These are phyloP conservation scores for Gryganskiella cystojenkinii DNA, from an alignment of 192 early-diverging fungal genomes.

Conservation along the genomic window DNA sequence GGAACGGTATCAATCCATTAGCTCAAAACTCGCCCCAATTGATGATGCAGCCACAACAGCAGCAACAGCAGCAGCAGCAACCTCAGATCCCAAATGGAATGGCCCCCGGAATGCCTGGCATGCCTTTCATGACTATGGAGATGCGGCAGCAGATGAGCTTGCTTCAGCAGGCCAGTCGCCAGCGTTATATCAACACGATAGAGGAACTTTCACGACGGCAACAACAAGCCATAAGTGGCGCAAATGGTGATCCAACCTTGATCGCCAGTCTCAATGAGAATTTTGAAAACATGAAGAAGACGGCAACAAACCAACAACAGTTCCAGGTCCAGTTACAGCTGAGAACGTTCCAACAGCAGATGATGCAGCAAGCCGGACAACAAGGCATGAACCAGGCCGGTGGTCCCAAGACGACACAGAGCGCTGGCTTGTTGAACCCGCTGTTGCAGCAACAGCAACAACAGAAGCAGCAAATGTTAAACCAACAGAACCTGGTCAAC, in stretches of 20 bases:
- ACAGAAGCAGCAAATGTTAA: conserved; percentile 30
- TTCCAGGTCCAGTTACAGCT: conserved; percentile 26
- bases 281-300: conserved; percentile 47
- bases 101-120: neutral
- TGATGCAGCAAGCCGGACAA: conserved; percentile 26
- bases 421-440: conserved; percentile 18
- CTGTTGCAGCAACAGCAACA: conserved; percentile 47
- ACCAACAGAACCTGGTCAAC: conserved; percentile 18
- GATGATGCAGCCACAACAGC: neutral
- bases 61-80: conserved; percentile 1
- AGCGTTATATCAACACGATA: conserved; percentile 33
- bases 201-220: conserved; percentile 43
- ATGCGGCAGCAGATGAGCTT: conserved; percentile 45
- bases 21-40: neutral
- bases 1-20: neutral
- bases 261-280: conserved; percentile 38
- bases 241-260: conserved; percentile 27
- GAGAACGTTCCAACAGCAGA: conserved; percentile 24
- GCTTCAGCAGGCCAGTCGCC: conserved; percentile 31
- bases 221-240: conserved; percentile 35
- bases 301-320: conserved; percentile 28
- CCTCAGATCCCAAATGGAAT: neutral
- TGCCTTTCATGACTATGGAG: conserved; percentile 25
- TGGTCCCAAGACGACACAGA: conserved; percentile 9
- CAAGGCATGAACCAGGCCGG: conserved; percentile 25